phyloP scores from a whole-genome alignment of 2,329 filamentous ascomycete genomes.

The Phaeoacremonium minimum region DNA sequence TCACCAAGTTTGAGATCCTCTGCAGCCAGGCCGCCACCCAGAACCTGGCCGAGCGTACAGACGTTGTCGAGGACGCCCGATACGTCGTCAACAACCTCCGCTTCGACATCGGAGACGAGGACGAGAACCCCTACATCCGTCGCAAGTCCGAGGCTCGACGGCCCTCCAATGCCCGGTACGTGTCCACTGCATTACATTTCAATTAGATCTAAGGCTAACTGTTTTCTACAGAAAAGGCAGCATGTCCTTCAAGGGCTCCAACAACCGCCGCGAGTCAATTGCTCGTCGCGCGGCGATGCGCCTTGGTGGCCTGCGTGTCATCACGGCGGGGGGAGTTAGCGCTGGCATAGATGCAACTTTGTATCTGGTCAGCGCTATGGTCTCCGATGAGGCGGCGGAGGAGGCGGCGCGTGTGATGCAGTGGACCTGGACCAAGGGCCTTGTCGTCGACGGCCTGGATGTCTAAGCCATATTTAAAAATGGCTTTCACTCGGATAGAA shows the following conservation, averaged over 20 bases:
- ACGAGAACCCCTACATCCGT: slow-evolving; percentile 80
- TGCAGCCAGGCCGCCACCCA: slow-evolving; percentile 70
- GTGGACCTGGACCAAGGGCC: slow-evolving; percentile 81
- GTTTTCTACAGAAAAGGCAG: slow-evolving; percentile 64
- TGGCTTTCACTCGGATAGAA: too few relatives aligned
- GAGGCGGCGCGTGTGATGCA: slow-evolving; percentile 74
- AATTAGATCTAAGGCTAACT: neutral
- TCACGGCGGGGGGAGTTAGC: slow-evolving; percentile 75
- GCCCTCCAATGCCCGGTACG: slow-evolving; percentile 57
- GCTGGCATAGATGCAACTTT: slow-evolving; percentile 79
- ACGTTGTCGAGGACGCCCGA: slow-evolving; percentile 74
- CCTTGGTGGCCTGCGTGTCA: slow-evolving; percentile 64
- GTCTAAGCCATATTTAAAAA: slow-evolving; percentile 58
- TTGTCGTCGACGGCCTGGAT: slow-evolving; percentile 80
- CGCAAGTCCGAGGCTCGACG: slow-evolving; percentile 65
- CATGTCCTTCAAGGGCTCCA: slow-evolving; percentile 74
- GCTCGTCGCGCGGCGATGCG: slow-evolving; percentile 73
- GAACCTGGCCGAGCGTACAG: slow-evolving; percentile 71
- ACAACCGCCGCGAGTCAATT: slow-evolving; percentile 73
- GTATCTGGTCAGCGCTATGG: slow-evolving; percentile 80
- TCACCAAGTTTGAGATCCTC: slow-evolving; percentile 76
- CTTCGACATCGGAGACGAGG: slow-evolving; percentile 76
- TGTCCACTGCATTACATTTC: slow-evolving; percentile 4
- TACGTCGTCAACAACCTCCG: slow-evolving; percentile 91
- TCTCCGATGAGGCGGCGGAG: slow-evolving; percentile 70